Evolutionary conservation across 2,329 filamentous ascomycete species (phyloP), one percentile per base, ranked within the genome.

Genomic region (Fusarium sp.): DNA sequence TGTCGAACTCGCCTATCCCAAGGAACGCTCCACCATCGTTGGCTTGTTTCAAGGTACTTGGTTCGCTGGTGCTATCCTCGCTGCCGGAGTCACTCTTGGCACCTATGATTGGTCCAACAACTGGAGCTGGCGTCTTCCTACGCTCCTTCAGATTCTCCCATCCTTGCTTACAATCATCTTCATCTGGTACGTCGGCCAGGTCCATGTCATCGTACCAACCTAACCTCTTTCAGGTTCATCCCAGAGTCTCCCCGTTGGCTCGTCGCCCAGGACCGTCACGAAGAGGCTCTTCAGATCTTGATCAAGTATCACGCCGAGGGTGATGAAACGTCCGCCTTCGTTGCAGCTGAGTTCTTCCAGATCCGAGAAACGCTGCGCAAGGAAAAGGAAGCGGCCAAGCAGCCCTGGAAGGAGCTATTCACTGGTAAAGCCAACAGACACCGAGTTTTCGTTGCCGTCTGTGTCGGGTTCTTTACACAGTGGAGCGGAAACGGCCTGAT

Each of bases 61-160:
- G 46, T 63, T 53, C 39, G 34, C 31, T 30, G 60, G 60, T 6
- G 23, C 46, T 28, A 62, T 68, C 31, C 18, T 68, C 7, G 59
- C 62, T 23, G 57, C 55, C 3, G 64, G 59, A 11, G 53, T 65
- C 15, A 83, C 82, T 11, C 83, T 79, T 52, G 82, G 82, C 23
- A 84, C 82, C 0, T 74, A 79, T 30, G 76, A 78, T 53, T 79
- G 80, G 40, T 30, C 62, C 9, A 79, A 63, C 59, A 76, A 75
- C 64, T 84, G 82, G 83, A 79, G 81, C n/a, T 86, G 84, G 83
- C 80, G 84, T 39, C 76, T 85, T 28, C 85, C 84, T 4, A 85
- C 83, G 11, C 75, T 85, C 10, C 76, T 87, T 5, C 84, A 87
- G 68, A 59, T 66, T 12, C 77, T 75, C 47, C 81, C 81, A 1